Percentiles rank a stretch among this genome's conserved stretches.
Evolutionary conservation across 1,284 basidiomycete genomes (phyloP).

Genomic region (Afroboletus lepidellus): DNA sequence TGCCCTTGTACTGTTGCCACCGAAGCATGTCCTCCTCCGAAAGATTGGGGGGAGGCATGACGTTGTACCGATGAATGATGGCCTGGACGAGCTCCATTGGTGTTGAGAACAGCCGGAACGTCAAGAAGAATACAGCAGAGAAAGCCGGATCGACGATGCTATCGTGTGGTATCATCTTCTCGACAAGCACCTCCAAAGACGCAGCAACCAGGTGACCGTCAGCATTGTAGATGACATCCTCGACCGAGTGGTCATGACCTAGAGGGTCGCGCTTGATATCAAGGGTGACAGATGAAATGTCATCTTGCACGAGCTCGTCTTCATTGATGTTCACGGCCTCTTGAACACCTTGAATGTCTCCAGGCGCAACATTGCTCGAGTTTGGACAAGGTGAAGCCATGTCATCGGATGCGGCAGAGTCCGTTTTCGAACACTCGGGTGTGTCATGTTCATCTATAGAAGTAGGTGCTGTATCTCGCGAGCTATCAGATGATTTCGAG

Average conservation of each 20-base stretch:
- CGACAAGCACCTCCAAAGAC: conserved; percentile 84
- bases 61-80: conserved; percentile 81
- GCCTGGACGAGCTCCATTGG: conserved; percentile 75
- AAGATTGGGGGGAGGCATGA: conserved; percentile 59
- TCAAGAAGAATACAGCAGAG: conserved; percentile 88
- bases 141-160: conserved; percentile 84
- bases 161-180: conserved; percentile 96
- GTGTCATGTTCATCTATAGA: conserved; percentile 44
- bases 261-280: conserved; percentile 50
- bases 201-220: conserved; percentile 92
- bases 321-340: conserved; percentile 40
- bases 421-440: conserved; percentile 21
- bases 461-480: conserved; percentile 48
- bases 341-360: conserved; percentile 45
- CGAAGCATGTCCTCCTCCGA: conserved; percentile 62
- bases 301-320: conserved; percentile 55
- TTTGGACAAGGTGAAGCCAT: conserved; percentile 41
- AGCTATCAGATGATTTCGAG: conserved; percentile 44
- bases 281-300: conserved; percentile 50
- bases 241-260: conserved; percentile 67
- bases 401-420: conserved; percentile 6
- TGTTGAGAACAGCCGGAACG: conserved; percentile 91
- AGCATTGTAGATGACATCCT: conserved; percentile 87
- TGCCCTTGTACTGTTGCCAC: conserved; percentile 85
- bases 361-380: conserved; percentile 51